Base-by-base conservation (phyloP, 2,329 filamentous ascomycete genomes). In the Alternaria postmessia region DNA sequence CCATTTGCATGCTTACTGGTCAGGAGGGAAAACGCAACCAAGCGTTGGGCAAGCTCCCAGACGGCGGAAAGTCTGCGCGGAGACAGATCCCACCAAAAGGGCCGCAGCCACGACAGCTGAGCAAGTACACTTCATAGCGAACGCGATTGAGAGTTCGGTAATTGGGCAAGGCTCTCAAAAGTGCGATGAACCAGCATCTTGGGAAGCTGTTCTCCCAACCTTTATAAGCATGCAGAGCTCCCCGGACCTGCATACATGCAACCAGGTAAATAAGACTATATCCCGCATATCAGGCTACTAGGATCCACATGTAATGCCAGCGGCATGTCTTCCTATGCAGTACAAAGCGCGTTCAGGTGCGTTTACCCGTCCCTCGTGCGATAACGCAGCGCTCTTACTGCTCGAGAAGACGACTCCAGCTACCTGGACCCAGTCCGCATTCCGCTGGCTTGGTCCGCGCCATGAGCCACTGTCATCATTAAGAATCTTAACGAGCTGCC, bases 21-120 rank as follows among this genome's bases (percentile, higher is more conserved):
- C 85, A 20, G 86, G 86, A 49, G 86, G 86, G 57, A 87, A 83
- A 57, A 88, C 80, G 63, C 84, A 85, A 51, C 78, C 86, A 55
- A 88, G 75, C 5, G 81, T 82, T 32, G 86, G 86, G 70, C 86
- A 87, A 55, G 82, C 80, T 63, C 84, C 85, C 28, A 87, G 77
- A 56, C 85, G 80, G 69, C 84, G 84, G 72, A 83, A 86, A n/a
- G 83, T 84, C 75, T 87, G 84, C 36, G 84, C 84, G 61, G 69
- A 73, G 43, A 64, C 70, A 62, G 65, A 63, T 51, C 69, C 62
- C 38, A 64, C 55, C 26, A 78, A 63, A 59, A 76, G 67, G 66
- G 68, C 72, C 59, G 66, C 71, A 51, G 70, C 68, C 51, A 69
- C 65, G 63, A 63, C 61, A 65, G 69, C 69, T 61, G 71, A 69